Conservation (phyloP, 805 yeast genomes). For the Hanseniaspora vineae region DNA sequence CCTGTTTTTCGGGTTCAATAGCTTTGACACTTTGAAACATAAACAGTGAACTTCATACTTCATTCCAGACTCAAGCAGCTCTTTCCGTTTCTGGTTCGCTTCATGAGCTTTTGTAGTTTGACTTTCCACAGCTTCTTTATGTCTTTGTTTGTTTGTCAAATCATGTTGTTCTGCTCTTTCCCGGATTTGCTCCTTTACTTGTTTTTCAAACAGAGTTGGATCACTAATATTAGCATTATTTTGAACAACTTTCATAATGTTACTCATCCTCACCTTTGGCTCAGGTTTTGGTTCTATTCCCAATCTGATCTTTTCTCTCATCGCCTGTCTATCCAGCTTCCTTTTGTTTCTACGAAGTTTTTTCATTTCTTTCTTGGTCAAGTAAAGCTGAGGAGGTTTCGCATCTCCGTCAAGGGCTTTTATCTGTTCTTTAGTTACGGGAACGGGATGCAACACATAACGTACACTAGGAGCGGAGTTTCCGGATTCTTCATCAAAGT, state of each 20-base stretch:
- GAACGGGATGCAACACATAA: slow-evolving; percentile 78
- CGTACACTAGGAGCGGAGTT: slow-evolving; percentile 37
- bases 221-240: slow-evolving; percentile 79
- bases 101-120: slow-evolving; percentile 2
- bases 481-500: slow-evolving; percentile 20
- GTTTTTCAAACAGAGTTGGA: slow-evolving; percentile 74
- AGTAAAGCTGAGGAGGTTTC: slow-evolving; percentile 33
- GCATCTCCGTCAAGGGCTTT: slow-evolving; percentile 20
- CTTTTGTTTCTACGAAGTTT: slow-evolving; percentile 61
- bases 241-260: slow-evolving; percentile 66
- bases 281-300: slow-evolving; percentile 84
- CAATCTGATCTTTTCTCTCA: slow-evolving; percentile 61
- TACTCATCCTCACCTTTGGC: slow-evolving; percentile 75
- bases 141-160: slow-evolving; percentile 46
- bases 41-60: slow-evolving; percentile 17
- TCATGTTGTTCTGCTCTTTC: slow-evolving; percentile 49
- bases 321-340: slow-evolving; percentile 46
- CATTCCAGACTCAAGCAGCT: not conserved
- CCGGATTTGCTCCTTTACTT: slow-evolving; percentile 56
- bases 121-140: slow-evolving; percentile 14
- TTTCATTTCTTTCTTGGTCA: slow-evolving; percentile 69
- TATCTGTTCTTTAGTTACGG: slow-evolving; percentile 33
- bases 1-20: slow-evolving; percentile 52
- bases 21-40: slow-evolving; percentile 43
- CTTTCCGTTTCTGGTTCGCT: not conserved